Percentiles rank a stretch among this genome's conserved stretches.
These are phyloP conservation scores for Colletotrichum sp. DNA, from an alignment of 2,329 filamentous ascomycete genomes.

Conservation along the genomic window DNA sequence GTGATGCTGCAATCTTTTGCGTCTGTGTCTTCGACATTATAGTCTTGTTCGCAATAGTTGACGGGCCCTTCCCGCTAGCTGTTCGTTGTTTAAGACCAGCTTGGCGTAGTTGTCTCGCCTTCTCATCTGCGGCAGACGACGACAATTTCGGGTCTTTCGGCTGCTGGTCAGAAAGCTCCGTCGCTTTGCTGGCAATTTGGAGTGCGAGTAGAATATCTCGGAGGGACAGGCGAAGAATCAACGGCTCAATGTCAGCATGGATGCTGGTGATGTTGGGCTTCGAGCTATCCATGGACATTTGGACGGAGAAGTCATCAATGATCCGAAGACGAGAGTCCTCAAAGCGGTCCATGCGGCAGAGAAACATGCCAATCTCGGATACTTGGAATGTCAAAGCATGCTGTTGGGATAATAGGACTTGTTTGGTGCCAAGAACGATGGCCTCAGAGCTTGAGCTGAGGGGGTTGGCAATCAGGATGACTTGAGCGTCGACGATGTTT, in stretches of 20 bases:
- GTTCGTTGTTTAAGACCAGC: slow-evolving; percentile 58
- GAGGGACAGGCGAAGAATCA: slow-evolving; percentile 87
- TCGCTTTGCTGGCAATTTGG: slow-evolving; percentile 89
- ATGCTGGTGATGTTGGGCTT: slow-evolving; percentile 73
- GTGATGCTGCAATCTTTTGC: slow-evolving; percentile 31
- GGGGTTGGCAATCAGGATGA: slow-evolving; percentile 96
- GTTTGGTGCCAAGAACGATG: slow-evolving; percentile 92
- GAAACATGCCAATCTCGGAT: slow-evolving; percentile 94
- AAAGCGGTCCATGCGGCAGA: slow-evolving; percentile 98
- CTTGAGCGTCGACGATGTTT: slow-evolving; percentile 94
- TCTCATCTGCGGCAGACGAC: slow-evolving; percentile 50
- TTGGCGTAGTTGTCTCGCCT: slow-evolving; percentile 57
- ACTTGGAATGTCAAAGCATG: slow-evolving; percentile 93
- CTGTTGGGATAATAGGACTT: slow-evolving; percentile 90
- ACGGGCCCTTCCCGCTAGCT: slow-evolving; percentile 59
- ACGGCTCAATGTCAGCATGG: slow-evolving; percentile 84
- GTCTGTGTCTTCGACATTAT: slow-evolving; percentile 37
- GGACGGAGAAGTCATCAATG: slow-evolving; percentile 93
- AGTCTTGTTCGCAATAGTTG: slow-evolving; percentile 50
- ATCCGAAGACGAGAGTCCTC: slow-evolving; percentile 90
- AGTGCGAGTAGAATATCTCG: slow-evolving; percentile 93
- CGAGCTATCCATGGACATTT: slow-evolving; percentile 81
- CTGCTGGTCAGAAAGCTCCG: slow-evolving; percentile 78
- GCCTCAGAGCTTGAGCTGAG: slow-evolving; percentile 89
- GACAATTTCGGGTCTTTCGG: slow-evolving; percentile 43